Percentiles rank a stretch among this genome's conserved stretches.
Conservation (phyloP, 208 protist genomes). For the Leishmania amazonensis region DNA sequence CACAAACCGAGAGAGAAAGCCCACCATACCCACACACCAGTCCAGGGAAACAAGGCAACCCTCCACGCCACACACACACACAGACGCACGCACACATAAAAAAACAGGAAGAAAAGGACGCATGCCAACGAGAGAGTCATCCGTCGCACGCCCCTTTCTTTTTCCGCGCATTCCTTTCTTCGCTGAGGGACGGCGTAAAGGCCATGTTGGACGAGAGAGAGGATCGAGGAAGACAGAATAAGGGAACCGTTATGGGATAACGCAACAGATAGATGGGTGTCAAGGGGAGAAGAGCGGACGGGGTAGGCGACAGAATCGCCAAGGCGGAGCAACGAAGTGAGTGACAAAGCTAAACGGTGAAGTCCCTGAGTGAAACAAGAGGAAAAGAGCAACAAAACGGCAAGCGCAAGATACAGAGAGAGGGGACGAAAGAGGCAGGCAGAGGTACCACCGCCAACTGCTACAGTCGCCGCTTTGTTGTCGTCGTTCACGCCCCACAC, state of each 20-base stretch:
- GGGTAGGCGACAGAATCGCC: background rate
- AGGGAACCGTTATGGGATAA: background rate
- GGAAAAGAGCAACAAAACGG: background rate
- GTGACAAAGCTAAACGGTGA: background rate
- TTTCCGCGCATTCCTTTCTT: background rate
- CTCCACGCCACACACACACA: background rate
- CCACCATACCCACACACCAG: background rate
- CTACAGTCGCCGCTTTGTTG: no score
- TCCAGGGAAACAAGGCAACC: background rate
- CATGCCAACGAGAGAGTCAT: background rate
- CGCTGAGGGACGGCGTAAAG: background rate
- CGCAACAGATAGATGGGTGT: background rate
- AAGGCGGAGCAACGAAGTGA: background rate
- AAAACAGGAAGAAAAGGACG: background rate
- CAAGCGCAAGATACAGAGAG: background rate
- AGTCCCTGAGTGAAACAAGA: no score
- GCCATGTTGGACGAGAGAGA: background rate
- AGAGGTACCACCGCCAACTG: background rate
- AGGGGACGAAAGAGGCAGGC: background rate
- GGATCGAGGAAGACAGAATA: no score
- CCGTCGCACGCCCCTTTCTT: background rate
- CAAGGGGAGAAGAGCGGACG: background rate
- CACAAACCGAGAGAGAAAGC: background rate
- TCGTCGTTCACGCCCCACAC: background rate
- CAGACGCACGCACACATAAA: background rate